Evolutionary conservation across 2,329 filamentous ascomycete genomes (phyloP).

Genomic region (Aspergillus pseudotamarii): DNA sequence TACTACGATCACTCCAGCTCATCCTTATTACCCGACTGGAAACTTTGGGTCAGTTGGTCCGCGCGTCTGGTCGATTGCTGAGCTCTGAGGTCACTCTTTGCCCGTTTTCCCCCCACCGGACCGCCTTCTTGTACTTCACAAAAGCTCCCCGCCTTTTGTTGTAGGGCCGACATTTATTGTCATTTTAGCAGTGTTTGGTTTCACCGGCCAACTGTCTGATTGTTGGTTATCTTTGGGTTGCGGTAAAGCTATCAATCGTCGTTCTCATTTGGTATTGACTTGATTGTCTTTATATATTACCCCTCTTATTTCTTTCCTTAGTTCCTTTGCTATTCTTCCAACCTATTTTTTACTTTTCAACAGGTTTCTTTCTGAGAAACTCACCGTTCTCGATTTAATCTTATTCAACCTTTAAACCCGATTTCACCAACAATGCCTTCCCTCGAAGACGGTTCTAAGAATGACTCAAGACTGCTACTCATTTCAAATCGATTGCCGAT

Average conservation of each 20-base stretch:
- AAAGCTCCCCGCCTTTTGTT: not conserved
- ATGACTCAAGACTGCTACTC: constrained; percentile 66
- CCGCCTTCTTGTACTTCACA: constrained; percentile 11
- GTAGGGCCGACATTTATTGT: not conserved
- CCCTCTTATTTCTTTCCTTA: not conserved
- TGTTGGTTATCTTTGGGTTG: not conserved
- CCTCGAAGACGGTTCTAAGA: constrained; percentile 33
- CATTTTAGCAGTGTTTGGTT: not conserved
- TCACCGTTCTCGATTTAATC: not conserved
- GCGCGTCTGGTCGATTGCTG: constrained; percentile 17
- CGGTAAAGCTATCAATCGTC: not conserved
- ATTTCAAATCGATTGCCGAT: constrained; percentile 95
- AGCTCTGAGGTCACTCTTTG: constrained; percentile 22
- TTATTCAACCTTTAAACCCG: not conserved
- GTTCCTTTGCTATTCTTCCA: not conserved
- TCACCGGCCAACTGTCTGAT: not conserved
- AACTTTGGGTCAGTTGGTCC: constrained; percentile 21
- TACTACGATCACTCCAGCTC: not conserved
- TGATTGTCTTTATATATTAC: not conserved
- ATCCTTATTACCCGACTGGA: constrained; percentile 13
- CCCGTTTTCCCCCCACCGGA: constrained; percentile 8
- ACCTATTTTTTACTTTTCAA: not conserved
- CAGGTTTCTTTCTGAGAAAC: not conserved
- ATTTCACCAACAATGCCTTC: constrained; percentile 34
- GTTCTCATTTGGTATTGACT: not conserved